Evolutionary conservation across 1,139 yeast species (phyloP).

Genomic region (Lodderomyces pseudojiufengensis): DNA sequence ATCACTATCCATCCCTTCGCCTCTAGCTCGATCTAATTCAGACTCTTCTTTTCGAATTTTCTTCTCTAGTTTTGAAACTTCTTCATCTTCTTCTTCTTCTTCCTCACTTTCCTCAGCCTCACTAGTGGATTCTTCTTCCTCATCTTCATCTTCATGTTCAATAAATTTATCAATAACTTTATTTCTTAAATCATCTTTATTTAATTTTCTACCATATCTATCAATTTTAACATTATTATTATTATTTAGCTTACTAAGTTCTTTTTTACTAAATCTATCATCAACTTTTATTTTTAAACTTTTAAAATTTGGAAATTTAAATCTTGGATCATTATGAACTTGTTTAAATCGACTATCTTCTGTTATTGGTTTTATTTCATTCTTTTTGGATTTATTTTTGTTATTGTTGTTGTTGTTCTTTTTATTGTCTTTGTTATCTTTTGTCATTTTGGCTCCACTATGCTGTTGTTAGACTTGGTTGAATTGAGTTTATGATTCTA

Average conservation of each 20-base stretch:
- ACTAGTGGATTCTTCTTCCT: slow-evolving; percentile 19
- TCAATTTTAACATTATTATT: slow-evolving; percentile 64
- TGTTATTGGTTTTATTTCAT: slow-evolving; percentile 33
- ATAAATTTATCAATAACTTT: slow-evolving; percentile 58
- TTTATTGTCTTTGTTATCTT: neutral
- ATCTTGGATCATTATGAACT: slow-evolving; percentile 86
- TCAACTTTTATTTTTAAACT: slow-evolving; percentile 78
- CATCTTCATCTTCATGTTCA: slow-evolving; percentile 41
- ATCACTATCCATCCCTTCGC: slow-evolving; percentile 47
- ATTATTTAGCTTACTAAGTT: slow-evolving; percentile 57
- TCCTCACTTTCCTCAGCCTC: slow-evolving; percentile 20
- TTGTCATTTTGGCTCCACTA: neutral
- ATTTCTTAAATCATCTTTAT: slow-evolving; percentile 23
- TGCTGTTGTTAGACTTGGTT: too few species aligned
- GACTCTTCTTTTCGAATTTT: slow-evolving; percentile 21
- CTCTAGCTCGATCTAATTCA: slow-evolving; percentile 60
- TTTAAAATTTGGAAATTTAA: slow-evolving; percentile 67
- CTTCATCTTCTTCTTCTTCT: slow-evolving; percentile 18
- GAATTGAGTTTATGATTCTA: too few species aligned
- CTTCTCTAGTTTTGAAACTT: slow-evolving; percentile 10
- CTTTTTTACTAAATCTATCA: slow-evolving; percentile 76
- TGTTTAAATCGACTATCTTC: slow-evolving; percentile 73
- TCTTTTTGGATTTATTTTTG: too few species aligned
- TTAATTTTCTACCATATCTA: slow-evolving; percentile 76
- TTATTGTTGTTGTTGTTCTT: neutral